Evolutionary conservation across 2,329 filamentous ascomycete species (phyloP), one percentile per base, ranked within the genome.

Genomic region (Epichloe sibirici): DNA sequence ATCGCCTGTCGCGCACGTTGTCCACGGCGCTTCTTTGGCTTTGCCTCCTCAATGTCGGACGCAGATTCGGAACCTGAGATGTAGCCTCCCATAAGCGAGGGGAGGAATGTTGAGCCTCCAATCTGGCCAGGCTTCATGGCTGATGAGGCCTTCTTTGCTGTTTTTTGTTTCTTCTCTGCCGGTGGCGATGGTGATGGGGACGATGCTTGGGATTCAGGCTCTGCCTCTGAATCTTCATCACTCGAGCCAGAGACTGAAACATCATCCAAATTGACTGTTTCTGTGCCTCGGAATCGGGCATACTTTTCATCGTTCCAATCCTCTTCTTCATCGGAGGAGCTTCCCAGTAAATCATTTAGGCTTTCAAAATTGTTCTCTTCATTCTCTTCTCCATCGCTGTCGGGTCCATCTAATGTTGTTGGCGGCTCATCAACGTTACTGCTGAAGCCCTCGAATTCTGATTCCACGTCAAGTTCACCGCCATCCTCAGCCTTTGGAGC

Each of bases 1-100:
- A 93, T 85, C 25, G 82, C 79, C 63, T 87, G 85, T 8, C 88
- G 79, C n/a, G 85, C 86, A 44, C 82, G 78, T 68, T 94, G 88
- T 3, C 88, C 88, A 23, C 86, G 76, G 61, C 91, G 90, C 68
- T 90, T 90, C 59, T 81, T 80, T 0, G 74, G 68, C 1, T 73
- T 73, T 5, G 77, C 78, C 2, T 75, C 66, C 50, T 89, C 86
- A 23, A 87, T 71, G 57, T 86, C 83, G 0, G 83, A 86, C 6
- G 78, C 79, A 0, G 77, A 81, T 59, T 88, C 86, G 8, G 83
- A 87, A 46, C 85, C 86, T 2, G 86, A 89, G 60, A 88, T 78
- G 69, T 91, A 94, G 53, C 86, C 86, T 21, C 82, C 84, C 77
- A 88, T 88, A 15, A 93, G 77, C 1, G 83, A 82, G 0, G 88